phyloP scores from a whole-genome alignment of 2,329 filamentous ascomycete genomes.

The Spiromastix sp. region DNA sequence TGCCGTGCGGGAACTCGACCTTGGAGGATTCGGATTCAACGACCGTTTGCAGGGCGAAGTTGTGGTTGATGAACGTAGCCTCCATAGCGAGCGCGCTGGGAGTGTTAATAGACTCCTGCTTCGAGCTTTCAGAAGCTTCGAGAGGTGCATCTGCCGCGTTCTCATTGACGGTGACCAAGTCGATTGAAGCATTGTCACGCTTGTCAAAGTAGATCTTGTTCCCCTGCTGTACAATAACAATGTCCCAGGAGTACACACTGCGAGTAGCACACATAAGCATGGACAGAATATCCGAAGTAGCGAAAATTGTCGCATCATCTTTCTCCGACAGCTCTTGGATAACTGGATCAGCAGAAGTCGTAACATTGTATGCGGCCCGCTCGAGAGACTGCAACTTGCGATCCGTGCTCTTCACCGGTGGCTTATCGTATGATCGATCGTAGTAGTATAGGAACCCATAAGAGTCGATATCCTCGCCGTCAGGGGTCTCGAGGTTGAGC shows the following conservation, averaged over 20 bases:
- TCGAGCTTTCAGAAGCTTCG: constrained; percentile 64
- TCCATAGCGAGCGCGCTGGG: constrained; percentile 88
- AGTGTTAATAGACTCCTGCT: constrained; percentile 91
- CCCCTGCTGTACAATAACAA: constrained; percentile 84
- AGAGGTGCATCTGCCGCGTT: constrained; percentile 92
- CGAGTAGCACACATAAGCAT: constrained; percentile 99
- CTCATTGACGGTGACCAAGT: constrained; percentile 98
- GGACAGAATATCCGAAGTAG: constrained; percentile 91
- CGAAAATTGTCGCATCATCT: constrained; percentile 92
- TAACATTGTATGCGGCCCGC: constrained; percentile 95
- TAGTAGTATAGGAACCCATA: constrained; percentile 99
- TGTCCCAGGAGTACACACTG: constrained; percentile 96
- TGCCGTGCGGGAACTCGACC: constrained; percentile 74
- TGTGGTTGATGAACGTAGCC: constrained; percentile 99
- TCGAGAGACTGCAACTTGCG: constrained; percentile 81
- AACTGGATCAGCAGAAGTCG: constrained; percentile 87
- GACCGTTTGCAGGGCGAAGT: constrained; percentile 95
- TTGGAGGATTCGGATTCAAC: constrained; percentile 68
- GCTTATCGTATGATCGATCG: constrained; percentile 90
- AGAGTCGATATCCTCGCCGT: constrained; percentile 87
- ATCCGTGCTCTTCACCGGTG: constrained; percentile 78
- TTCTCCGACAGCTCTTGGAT: constrained; percentile 96
- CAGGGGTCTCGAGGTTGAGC: constrained; percentile 88
- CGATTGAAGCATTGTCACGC: constrained; percentile 85
- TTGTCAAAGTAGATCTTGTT: constrained; percentile 99